Evolutionary conservation across 2,329 filamentous ascomycete genomes (phyloP), one percentile per base, ranked within the genome.

Genomic region (Aureobasidium mangrovei): DNA sequence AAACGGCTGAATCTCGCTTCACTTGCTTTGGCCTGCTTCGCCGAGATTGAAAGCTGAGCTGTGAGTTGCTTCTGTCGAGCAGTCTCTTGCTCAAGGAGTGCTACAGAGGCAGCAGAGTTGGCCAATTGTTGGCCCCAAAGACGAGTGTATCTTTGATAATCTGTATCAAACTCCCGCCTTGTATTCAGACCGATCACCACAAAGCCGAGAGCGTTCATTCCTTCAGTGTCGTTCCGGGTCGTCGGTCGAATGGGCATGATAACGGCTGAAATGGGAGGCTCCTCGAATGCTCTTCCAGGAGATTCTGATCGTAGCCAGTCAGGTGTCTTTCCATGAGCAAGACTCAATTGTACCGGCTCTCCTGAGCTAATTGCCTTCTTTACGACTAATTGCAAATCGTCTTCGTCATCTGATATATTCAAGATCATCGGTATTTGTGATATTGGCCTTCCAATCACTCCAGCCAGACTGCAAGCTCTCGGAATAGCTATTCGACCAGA

Each of bases 181-280:
- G 67, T 64, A 35, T 68, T 70, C 4, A 68, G 43, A 0, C 67
- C 68, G 28, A 69, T 56, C 2, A 70, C 61, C 4, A 69, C 36
- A 31, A 69, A 68, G 1, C 67, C 67, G 33, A 64, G 60, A 3
- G 65, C 59, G 28, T 66, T 64, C 8, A 63, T 60, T 4, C 46
- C 54, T 27, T 51, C 54, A 32, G 28, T 45, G 4, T 56, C 54
- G 7, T 51, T 44, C 7, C 62, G 60, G 1, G 60, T 64, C 2
- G 65, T 68, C 2, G 64, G 66, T 18, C 59, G 59, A 29, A 70
- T 63, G 1, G 67, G 65, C 40, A 64, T 66, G 3, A 70, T 58
- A 24, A 67, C 58, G 2, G 64, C 47, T 3, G 56, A 57, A 41
- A 59, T 59, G 48, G 64, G 65, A 8, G 61, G 62, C 4, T 69